Evolutionary conservation across 2,329 filamentous ascomycete genomes (phyloP), one percentile per base, ranked within the genome.

Genomic region (Alternaria sp.): DNA sequence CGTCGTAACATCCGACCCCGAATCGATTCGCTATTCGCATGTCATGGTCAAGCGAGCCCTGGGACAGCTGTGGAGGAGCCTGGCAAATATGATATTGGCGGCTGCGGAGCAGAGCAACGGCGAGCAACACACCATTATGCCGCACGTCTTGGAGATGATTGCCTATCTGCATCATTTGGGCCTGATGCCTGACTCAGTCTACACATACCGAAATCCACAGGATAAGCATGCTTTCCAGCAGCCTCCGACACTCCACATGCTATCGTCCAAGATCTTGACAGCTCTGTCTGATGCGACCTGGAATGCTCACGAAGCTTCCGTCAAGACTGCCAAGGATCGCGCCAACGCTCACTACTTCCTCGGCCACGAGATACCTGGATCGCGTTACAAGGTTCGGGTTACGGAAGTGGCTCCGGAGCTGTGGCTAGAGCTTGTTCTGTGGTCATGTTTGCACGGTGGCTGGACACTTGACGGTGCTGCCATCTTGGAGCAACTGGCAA

Each of bases 361-460:
- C 11, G 77, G 80, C 3, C 80, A 79, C 14, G 81, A 82, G 59
- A 79, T 82, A 30, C 81, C 81, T 5, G 79, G 79, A 1, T 80
- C 80, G 30, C 77, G 78, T 28, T 82, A 80, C 64, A 79, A 77
- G 44, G 70, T 81, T 2, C 70, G 74, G 16, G 76, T 82, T 8
- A 75, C 76, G 6, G 81, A 78, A 18, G 64, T 84, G 11, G 70
- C 76, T 1, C 78, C 81, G 1, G 83, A 85, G 59, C 70, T 85
- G 14, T 85, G 83, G 83, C 69, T 85, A 18, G 83, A 85, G 66
- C 74, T 85, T n/a, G 78, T 85, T 20, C 72, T 85, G 3, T 85
- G 83, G 83, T 81, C 82, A 14, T 84, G 82, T 64, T 64, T 85
- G 8, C 80, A 83, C 53, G 83, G 83, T 20, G 81, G 80, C 6